These are phyloP conservation scores for Drechslerella stenobrocha DNA, from an alignment of 2,329 filamentous ascomycete species.

Conservation along the genomic window DNA sequence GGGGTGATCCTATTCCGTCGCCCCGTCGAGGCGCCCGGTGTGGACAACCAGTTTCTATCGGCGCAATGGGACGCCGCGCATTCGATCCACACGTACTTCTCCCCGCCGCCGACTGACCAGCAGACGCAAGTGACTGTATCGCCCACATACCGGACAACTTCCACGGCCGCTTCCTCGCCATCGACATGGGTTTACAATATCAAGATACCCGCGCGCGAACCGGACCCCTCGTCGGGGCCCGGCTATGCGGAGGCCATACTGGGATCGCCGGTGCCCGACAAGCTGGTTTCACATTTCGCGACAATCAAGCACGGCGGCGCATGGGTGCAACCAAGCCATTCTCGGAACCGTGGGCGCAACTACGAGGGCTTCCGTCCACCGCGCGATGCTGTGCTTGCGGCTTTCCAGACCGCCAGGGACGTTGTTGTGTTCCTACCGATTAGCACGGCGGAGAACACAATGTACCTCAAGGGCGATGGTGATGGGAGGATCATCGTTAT, in stretches of 20 bases:
- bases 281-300: slow-evolving; percentile 26
- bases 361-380: slow-evolving; percentile 37
- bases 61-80: background rate
- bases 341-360: slow-evolving; percentile 3
- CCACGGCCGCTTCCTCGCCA: background rate
- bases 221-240: background rate
- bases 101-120: background rate
- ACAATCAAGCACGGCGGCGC: slow-evolving; percentile 41
- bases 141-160: background rate
- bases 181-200: slow-evolving; percentile 39
- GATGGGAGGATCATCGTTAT: slow-evolving; percentile 23
- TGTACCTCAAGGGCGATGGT: slow-evolving; percentile 35
- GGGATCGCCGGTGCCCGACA: slow-evolving; percentile 6
- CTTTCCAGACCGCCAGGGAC: slow-evolving; percentile 24
- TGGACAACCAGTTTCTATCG: background rate
- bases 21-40: background rate
- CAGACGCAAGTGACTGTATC: background rate
- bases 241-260: slow-evolving; percentile 21
- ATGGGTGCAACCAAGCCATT: slow-evolving; percentile 40
- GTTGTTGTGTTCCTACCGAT: slow-evolving; percentile 34
- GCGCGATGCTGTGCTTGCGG: slow-evolving; percentile 17
- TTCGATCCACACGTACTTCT: slow-evolving; percentile 14
- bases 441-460: slow-evolving; percentile 18
- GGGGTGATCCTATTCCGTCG: slow-evolving; percentile 29
- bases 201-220: slow-evolving; percentile 9